Percentiles rank a stretch among this genome's conserved stretches.
phyloP scores from a whole-genome alignment of 345 rosid genomes.

The Camelina hispida region DNA sequence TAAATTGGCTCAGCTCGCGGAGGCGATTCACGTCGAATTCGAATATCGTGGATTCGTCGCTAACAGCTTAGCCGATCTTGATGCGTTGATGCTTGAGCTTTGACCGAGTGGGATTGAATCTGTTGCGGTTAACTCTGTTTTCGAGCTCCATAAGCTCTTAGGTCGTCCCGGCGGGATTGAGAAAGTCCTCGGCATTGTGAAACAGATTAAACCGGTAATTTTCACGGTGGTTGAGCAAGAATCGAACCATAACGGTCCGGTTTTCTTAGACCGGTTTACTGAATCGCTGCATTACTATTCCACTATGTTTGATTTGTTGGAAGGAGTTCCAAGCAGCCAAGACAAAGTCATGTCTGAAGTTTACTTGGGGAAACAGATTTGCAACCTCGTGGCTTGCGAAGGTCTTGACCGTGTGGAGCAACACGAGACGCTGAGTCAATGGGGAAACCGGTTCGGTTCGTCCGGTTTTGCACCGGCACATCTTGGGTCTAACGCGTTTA shows the following conservation, averaged over 20 bases:
- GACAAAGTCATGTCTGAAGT: conserved; percentile 81
- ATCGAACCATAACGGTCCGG: conserved; percentile 76
- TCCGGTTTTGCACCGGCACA: conserved; percentile 75
- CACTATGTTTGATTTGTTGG: conserved; percentile 81
- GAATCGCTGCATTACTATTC: conserved; percentile 87
- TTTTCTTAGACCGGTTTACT: conserved; percentile 81
- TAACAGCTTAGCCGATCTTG: conserved; percentile 77
- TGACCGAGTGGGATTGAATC: conserved; percentile 61
- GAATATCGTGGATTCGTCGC: conserved; percentile 83
- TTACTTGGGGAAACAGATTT: conserved; percentile 84
- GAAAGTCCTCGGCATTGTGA: conserved; percentile 64
- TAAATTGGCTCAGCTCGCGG: conserved; percentile 82
- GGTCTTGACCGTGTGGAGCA: conserved; percentile 80
- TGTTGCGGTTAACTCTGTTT: conserved; percentile 83
- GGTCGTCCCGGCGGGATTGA: conserved; percentile 69
- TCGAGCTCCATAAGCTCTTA: conserved; percentile 72
- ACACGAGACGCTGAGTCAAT: conserved; percentile 71
- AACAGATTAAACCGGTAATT: conserved; percentile 68
- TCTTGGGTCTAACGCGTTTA: conserved; percentile 84
- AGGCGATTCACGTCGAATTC: conserved; percentile 65
- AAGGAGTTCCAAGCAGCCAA: conserved; percentile 53
- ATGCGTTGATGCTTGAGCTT: conserved; percentile 71
- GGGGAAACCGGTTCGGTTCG: conserved; percentile 62
- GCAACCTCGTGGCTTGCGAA: conserved; percentile 82
- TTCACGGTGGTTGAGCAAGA: conserved; percentile 88